Base-by-base conservation (phyloP, 2,329 filamentous ascomycete genomes). In the Phoma sp. region DNA sequence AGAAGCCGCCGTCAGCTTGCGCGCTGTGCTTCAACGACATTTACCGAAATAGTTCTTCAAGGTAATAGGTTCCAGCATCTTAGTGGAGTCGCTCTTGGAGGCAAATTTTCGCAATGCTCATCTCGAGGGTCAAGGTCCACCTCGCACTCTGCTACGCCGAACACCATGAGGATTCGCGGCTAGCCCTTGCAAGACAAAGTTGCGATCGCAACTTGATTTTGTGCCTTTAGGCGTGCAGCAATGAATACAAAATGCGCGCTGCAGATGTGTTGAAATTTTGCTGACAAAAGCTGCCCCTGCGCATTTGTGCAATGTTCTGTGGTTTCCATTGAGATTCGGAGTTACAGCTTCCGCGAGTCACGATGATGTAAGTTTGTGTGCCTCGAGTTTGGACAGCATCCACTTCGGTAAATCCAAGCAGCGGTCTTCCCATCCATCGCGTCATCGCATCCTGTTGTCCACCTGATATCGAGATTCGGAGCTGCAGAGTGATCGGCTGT, bases 331-430 rank as follows among this genome's bases (percentile, higher is more conserved):
- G 32, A 34, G 17, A 17, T 51, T 55, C 36, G 36, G 34, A 26
- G 46, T 42, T 47, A 49, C 48, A 58, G 18, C 26, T 37, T 50
- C 47, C 42, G 45, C 46, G 49, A 56, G 38, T 51, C 48, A 49
- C 50, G 36, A 56, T 59, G 63, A 66, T 65, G 64, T 64, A 65
- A 64, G 52, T 56, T 48, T 49, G 46, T 23, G 26, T 26, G 29
- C 20, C 49, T 62, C 49, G 47, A 28, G 53, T 59, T 49, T 55
- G 50, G 45, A 51, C 47, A 47, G 38, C 53, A 47, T 32, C 53
- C 40, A 38, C 49, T 43, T 47, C 56, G 48, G 45, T 33, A 43
- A 45, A 45, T 55, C 18, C 43, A 36, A 50, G 47, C 38, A 53
- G 28, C 48, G 29, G 37, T 23, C n/a, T 51, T 34, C 30, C 47